A percentile compares a stretch with the other conserved stretches of the same genome.
These are phyloP conservation scores for Lactifluus rugatus DNA, from an alignment of 768 basidiomycete species.

Conservation along the genomic window DNA sequence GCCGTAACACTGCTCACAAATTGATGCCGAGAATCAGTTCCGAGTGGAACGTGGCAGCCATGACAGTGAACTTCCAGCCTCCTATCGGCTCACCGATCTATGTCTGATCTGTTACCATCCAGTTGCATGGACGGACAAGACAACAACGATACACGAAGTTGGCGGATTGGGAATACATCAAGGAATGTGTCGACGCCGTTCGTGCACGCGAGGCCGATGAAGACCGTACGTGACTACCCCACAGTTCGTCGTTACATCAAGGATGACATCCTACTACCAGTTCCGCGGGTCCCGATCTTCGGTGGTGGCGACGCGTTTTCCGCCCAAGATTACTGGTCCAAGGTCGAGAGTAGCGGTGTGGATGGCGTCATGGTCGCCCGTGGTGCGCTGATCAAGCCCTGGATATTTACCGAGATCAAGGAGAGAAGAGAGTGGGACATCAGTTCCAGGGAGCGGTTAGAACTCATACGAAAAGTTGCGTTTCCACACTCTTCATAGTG, in stretches of 20 bases:
- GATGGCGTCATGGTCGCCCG: constrained; percentile 95
- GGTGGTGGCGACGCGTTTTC: constrained; percentile 96
- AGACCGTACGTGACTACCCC: constrained; percentile 39
- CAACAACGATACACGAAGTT: constrained; percentile 90
- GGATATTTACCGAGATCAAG: constrained; percentile 93
- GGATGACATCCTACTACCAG: constrained; percentile 30
- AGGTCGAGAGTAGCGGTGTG: constrained; percentile 70
- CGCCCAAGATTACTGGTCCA: constrained; percentile 69
- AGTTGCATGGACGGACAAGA: constrained; percentile 94
- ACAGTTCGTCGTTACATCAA: background rate
- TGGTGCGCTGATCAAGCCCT: constrained; percentile 92
- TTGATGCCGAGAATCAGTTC: constrained; percentile 67
- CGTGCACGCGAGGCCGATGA: constrained; percentile 61
- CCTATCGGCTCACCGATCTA: background rate
- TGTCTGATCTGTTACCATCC: background rate
- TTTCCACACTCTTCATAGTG: background rate
- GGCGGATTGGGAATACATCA: constrained; percentile 94
- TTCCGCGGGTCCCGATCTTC: constrained; percentile 85
- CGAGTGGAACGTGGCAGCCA: constrained; percentile 45
- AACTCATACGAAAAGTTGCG: constrained; percentile 59
- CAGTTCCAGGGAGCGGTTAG: constrained; percentile 72
- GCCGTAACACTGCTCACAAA: constrained; percentile 78
- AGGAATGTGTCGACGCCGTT: constrained; percentile 73
- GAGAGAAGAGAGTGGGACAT: constrained; percentile 93
- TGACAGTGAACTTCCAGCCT: constrained; percentile 36